Conservation (phyloP, 2,329 filamentous ascomycete genomes). For the Aspergillus pseudoviridinutans region DNA sequence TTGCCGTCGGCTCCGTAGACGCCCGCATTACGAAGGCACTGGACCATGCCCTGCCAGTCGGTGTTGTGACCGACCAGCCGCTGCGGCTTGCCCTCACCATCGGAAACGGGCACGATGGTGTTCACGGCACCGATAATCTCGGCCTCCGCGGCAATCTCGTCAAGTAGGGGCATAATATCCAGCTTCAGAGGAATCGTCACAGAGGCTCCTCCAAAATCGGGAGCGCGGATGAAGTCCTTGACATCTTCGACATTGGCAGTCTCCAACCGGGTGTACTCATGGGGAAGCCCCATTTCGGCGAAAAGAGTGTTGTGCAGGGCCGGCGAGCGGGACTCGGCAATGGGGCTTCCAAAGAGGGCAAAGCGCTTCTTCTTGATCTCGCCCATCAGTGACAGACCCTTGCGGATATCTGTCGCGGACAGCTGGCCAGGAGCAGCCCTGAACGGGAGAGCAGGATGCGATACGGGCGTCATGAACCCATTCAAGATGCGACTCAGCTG, state of each 20-base stretch:
- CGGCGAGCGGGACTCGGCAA: conserved; percentile 77
- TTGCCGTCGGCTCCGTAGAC: conserved; percentile 44
- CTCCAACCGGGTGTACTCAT: conserved; percentile 73
- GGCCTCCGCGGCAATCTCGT: conserved; percentile 75
- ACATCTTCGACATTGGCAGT: conserved; percentile 63
- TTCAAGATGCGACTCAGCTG: conserved; percentile 90
- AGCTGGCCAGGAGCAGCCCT: conserved; percentile 93
- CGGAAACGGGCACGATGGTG: conserved; percentile 69
- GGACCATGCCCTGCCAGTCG: conserved; percentile 89
- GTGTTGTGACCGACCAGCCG: conserved; percentile 84
- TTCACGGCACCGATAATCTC: conserved; percentile 87
- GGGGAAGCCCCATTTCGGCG: conserved; percentile 69
- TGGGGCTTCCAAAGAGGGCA: conserved; percentile 82
- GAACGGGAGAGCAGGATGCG: conserved; percentile 82
- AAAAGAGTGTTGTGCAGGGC: conserved; percentile 88
- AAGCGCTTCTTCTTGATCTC: conserved; percentile 73
- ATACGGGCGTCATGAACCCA: conserved; percentile 89
- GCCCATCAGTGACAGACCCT: conserved; percentile 72
- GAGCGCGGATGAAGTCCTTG: conserved; percentile 60
- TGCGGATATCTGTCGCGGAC: conserved; percentile 82
- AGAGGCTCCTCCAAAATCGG: conserved; percentile 85
- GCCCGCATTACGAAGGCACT: conserved; percentile 68
- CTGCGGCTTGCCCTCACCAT: conserved; percentile 39
- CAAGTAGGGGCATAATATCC: conserved; percentile 76
- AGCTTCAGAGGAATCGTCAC: conserved; percentile 95